Base-by-base conservation (phyloP, 2,329 filamentous ascomycete genomes). In the Aspergillus versicolor region DNA sequence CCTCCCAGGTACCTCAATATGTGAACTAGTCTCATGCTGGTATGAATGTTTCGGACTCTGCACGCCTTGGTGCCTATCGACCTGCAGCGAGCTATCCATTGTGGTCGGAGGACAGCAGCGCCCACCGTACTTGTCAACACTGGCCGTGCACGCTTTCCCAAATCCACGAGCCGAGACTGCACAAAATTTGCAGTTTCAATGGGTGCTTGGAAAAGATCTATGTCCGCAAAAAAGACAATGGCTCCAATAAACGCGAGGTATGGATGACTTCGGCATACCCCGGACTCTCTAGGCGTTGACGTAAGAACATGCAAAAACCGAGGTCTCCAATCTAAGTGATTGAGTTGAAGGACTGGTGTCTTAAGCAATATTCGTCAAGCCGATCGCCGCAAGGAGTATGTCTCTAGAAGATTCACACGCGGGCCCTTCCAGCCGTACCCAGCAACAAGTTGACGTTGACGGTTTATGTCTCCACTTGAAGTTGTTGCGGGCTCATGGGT, bases 41-140 rank as follows among this genome's bases (percentile, higher is more conserved):
- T 64, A 63, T 11, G 61, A 51, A 32, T 62, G 50, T 22, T 63
- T 60, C 15, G 63, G 51, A 9, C 53, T 61, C 45, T 65, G 65
- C 51, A 63, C 57, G 45, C 60, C 60, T 49, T 65, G 61, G 24
- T 58, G 48, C 30, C 57, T 53, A 57, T 63, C 60, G 42, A 49
- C 17, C 5, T 27, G 52, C 30, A 54, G 37, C 27, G 52, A 55
- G 8, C 37, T 38, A 12, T 43, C 40, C 52, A 55, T 55, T 3
- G 5, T 49, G 5, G 27, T 46, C 48, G 15, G 17, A 12, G 12
- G 19, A n/a, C 15, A 15, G 21, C 21, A 5, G n/a, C 34, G 34
- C 6, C 15, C 30, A 11, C 32, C 2, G 19, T 44, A 21, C 24
- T 19, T 30, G 27, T 30, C 21, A 27, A 51, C 4, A 12, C 11